Base-by-base conservation (phyloP, 2,329 filamentous ascomycete genomes). In the Pestalotiopsis sp. region DNA sequence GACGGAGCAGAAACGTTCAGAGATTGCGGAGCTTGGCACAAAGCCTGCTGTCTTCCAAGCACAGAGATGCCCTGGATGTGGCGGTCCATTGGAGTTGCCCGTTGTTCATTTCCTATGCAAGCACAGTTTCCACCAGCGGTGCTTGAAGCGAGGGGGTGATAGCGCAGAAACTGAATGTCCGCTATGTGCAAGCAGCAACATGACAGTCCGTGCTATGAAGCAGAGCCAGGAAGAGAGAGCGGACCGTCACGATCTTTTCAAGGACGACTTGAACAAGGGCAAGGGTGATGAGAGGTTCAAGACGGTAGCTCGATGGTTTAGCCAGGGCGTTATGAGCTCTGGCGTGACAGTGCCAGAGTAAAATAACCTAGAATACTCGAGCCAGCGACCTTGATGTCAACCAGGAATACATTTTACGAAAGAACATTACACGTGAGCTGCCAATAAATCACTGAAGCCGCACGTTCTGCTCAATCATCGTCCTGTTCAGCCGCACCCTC, bases 81-180 rank as follows among this genome's bases (percentile, higher is more conserved):
- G 90, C 17, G 88, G 90, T 49, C 86, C 89, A 31, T 86, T 98
- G 20, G 95, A 98, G 72, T 84, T 98, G 13, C 96, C 96, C 0
- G 93, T 91, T 0, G 95, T 99, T 62, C 96, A 99, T 78, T 99
- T 99, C 79, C 82, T 99, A 71, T 99, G 96, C 84, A 97, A 97
- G 79, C 96, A 99, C 79, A 95, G 92, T 70, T 99, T 98, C 85
- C 96, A 99, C 78, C 93, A 97, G 82, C 87, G 93, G 60, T 99
- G 95, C 80, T 83, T 99, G 57, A 93, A 93, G 77, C 82, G 85
- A 65, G 70, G 70, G 0, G 80, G 77, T 4, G 81, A 82, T 38
- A 85, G 87, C 25, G 84, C 84, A 12, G 90, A 91, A 65, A 87
- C 91, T 0, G 94, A 98, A 80, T 99, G 96, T 78, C 94, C 95